These are phyloP conservation scores for Cryoendolithus antarcticus DNA, from an alignment of 2,329 filamentous ascomycete genomes.

Conservation along the genomic window DNA sequence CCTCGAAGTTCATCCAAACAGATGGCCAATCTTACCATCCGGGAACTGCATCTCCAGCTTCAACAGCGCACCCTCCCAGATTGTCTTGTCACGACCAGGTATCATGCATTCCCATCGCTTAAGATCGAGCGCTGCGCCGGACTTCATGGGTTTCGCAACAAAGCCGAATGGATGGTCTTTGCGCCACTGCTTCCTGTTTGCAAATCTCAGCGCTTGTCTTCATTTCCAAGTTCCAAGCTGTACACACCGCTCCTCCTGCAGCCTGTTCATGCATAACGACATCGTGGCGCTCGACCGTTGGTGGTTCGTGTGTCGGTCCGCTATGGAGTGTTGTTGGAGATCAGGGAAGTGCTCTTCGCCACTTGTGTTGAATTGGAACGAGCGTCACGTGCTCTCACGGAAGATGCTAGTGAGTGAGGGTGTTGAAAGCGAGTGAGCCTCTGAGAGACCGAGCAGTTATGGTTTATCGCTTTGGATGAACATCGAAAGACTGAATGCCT, in stretches of 20 bases:
- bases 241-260: constrained; percentile 74
- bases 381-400: too few relatives aligned
- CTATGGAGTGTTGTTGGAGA: too few relatives aligned
- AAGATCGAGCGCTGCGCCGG: constrained; percentile 72
- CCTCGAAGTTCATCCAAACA: neutral
- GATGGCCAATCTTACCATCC: constrained; percentile 52
- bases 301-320: constrained; percentile 1
- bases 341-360: too few relatives aligned
- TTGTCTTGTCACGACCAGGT: constrained; percentile 88
- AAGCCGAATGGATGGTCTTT: constrained; percentile 96
- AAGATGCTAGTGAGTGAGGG: too few relatives aligned
- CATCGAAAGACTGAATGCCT: too few relatives aligned
- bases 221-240: neutral
- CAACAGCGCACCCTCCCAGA: constrained; percentile 96
- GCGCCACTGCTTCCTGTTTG: constrained; percentile 80
- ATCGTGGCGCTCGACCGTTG: constrained; percentile 34
- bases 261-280: constrained; percentile 77
- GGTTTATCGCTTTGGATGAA: too few relatives aligned
- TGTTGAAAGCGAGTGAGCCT: too few relatives aligned
- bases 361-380: too few relatives aligned
- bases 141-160: constrained; percentile 74
- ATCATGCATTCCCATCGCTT: constrained; percentile 96
- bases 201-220: neutral
- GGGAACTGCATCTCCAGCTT: constrained; percentile 89
- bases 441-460: too few relatives aligned